Evolutionary conservation across 345 rosid species (phyloP).

Genomic region (Acer campestre): DNA sequence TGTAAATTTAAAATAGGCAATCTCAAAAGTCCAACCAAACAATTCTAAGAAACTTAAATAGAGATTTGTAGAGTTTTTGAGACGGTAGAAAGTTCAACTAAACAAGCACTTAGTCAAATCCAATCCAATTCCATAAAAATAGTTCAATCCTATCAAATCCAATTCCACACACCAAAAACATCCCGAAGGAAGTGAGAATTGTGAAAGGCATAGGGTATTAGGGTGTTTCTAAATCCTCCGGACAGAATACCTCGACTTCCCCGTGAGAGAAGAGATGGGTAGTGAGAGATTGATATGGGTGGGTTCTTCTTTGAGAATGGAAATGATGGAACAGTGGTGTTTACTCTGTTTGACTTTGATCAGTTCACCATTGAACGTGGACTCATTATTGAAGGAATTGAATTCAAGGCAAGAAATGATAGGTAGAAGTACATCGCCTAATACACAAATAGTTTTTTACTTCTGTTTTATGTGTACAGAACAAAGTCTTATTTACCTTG

Average conservation of each 20-base stretch:
- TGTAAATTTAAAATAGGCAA: too few relatives aligned
- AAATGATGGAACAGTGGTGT: slow-evolving; percentile 29
- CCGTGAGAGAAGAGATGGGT: slow-evolving; percentile 36
- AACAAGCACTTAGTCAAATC: too few relatives aligned
- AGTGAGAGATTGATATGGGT: slow-evolving; percentile 48
- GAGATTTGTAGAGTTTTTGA: too few relatives aligned
- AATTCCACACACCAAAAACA: too few relatives aligned
- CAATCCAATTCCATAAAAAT: too few relatives aligned
- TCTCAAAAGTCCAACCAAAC: too few relatives aligned
- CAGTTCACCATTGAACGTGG: slow-evolving; percentile 20
- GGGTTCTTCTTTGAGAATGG: slow-evolving; percentile 34
- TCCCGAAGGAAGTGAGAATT: background rate
- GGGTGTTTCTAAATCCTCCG: background rate
- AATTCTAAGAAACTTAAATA: too few relatives aligned
- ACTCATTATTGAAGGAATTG: slow-evolving; percentile 44
- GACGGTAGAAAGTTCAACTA: too few relatives aligned
- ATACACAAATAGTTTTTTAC: background rate
- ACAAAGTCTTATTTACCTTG: background rate
- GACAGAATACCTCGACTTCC: background rate
- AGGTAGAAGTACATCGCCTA: background rate
- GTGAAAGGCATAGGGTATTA: background rate
- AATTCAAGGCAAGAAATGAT: slow-evolving; percentile 39
- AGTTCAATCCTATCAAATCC: too few relatives aligned
- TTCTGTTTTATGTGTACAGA: too few relatives aligned
- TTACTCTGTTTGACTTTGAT: slow-evolving; percentile 26